Conservation (phyloP, 192 early-diverging fungal species). For the Obelidium mucronatum region DNA sequence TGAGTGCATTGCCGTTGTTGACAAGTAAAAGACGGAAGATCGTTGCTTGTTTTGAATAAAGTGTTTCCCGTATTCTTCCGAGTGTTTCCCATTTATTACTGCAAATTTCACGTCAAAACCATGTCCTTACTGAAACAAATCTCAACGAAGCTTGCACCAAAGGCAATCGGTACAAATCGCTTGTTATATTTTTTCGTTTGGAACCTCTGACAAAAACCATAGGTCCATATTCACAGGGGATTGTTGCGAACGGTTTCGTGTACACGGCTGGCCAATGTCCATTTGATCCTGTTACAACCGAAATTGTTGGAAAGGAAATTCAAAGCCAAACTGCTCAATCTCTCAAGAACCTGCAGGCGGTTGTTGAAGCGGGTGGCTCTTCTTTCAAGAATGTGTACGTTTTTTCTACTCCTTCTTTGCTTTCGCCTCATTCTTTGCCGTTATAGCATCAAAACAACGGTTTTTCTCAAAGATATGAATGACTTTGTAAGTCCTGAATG, state of each 20-base stretch:
- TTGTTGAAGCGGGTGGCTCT: slow-evolving; percentile 83
- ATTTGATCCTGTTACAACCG: slow-evolving; percentile 70
- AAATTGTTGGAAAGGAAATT: slow-evolving; percentile 74
- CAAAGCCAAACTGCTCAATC: slow-evolving; percentile 69
- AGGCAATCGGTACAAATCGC: slow-evolving; percentile 41
- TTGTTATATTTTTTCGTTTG: not conserved
- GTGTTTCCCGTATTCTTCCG: no score
- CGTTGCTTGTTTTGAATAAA: no score
- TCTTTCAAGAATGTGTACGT: slow-evolving; percentile 71
- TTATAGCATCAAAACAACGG: slow-evolving; percentile 88
- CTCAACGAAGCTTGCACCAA: slow-evolving; percentile 46
- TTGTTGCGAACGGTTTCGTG: slow-evolving; percentile 82
- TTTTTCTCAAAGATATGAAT: slow-evolving; percentile 85
- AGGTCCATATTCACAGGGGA: slow-evolving; percentile 67
- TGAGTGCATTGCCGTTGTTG: slow-evolving; percentile 80
- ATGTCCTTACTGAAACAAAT: slow-evolving; percentile 31
- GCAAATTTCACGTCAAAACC: not conserved
- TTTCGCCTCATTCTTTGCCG: not conserved
- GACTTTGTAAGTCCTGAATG: slow-evolving; percentile 67
- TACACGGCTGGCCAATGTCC: slow-evolving; percentile 64
- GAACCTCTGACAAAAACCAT: not conserved
- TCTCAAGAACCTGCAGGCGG: slow-evolving; percentile 81
- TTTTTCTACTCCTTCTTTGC: not conserved
- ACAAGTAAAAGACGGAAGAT: slow-evolving; percentile 15
- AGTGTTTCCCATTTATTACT: no score